Conservation (phyloP, 2,329 filamentous ascomycete species). For the Phoma sp. region DNA sequence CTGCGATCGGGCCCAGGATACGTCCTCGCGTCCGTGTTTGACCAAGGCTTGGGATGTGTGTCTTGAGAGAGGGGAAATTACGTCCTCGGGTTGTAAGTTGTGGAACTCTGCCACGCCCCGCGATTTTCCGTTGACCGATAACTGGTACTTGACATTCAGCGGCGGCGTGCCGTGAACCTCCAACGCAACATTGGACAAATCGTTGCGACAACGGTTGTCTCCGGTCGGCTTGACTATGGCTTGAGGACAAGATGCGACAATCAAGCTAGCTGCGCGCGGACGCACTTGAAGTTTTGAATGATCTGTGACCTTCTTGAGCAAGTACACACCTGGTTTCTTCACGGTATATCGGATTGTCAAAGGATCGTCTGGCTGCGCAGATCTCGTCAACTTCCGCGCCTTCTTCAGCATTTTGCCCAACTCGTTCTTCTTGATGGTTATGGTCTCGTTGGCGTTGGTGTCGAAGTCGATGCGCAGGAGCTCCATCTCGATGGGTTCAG, state of each 20-base stretch:
- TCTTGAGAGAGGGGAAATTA: slow-evolving; percentile 76
- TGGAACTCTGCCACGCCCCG: slow-evolving; percentile 83
- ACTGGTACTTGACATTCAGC: slow-evolving; percentile 89
- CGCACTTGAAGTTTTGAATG: slow-evolving; percentile 94
- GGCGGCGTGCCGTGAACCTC: slow-evolving; percentile 89
- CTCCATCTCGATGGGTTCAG: slow-evolving; percentile 85
- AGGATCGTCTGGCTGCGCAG: slow-evolving; percentile 58
- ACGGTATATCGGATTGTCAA: slow-evolving; percentile 74
- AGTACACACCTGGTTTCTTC: slow-evolving; percentile 88
- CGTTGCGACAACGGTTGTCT: slow-evolving; percentile 78
- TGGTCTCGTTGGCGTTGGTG: slow-evolving; percentile 77
- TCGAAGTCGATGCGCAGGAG: slow-evolving; percentile 86
- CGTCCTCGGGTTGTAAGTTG: slow-evolving; percentile 88
- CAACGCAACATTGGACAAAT: slow-evolving; percentile 83
- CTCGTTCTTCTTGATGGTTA: slow-evolving; percentile 76
- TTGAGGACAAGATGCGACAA: slow-evolving; percentile 84
- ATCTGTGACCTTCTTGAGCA: slow-evolving; percentile 83
- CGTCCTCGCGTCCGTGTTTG: slow-evolving; percentile 65
- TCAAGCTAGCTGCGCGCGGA: slow-evolving; percentile 73
- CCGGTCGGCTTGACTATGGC: slow-evolving; percentile 72
- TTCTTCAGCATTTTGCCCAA: slow-evolving; percentile 76
- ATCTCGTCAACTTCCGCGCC: slow-evolving; percentile 64
- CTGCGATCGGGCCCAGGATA: slow-evolving; percentile 80
- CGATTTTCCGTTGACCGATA: slow-evolving; percentile 81
- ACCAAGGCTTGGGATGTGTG: slow-evolving; percentile 64